Evolutionary conservation across 768 basidiomycete genomes (phyloP).

Genomic region (Hygrocybe coccinea): DNA sequence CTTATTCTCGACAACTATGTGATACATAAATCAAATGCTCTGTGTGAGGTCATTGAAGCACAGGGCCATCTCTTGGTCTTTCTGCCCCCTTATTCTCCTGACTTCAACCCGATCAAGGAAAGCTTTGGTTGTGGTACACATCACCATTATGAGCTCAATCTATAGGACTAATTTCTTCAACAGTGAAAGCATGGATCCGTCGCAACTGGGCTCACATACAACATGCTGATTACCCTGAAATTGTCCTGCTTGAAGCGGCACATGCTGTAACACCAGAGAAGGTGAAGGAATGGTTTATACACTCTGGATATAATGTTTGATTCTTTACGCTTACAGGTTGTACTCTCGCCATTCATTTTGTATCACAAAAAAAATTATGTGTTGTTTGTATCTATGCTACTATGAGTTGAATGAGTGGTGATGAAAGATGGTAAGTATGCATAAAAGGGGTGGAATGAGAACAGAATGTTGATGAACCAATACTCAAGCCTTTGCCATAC

Average conservation of each 20-base stretch:
- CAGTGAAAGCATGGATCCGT: constrained; percentile 7
- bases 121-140: neutral
- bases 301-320: constrained; percentile 1
- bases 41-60: constrained; percentile 1
- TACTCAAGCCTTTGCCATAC: too few relatives aligned
- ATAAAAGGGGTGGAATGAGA: too few relatives aligned
- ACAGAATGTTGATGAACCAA: too few relatives aligned
- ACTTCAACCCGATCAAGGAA: neutral
- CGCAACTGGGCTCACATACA: constrained; percentile 7
- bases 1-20: neutral
- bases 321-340: neutral
- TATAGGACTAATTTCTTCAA: neutral
- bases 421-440: too few relatives aligned
- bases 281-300: neutral
- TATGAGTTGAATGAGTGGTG: too few relatives aligned
- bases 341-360: too few relatives aligned
- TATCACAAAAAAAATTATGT: too few relatives aligned
- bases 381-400: too few relatives aligned
- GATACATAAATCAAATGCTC: neutral
- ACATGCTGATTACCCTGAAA: constrained; percentile 5
- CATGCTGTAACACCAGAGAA: neutral
- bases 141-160: neutral
- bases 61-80: constrained; percentile 4
- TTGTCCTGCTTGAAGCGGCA: constrained; percentile 4
- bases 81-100: neutral